Base-by-base conservation (phyloP, 2,329 filamentous ascomycete genomes). In the Paraphoma sp. region DNA sequence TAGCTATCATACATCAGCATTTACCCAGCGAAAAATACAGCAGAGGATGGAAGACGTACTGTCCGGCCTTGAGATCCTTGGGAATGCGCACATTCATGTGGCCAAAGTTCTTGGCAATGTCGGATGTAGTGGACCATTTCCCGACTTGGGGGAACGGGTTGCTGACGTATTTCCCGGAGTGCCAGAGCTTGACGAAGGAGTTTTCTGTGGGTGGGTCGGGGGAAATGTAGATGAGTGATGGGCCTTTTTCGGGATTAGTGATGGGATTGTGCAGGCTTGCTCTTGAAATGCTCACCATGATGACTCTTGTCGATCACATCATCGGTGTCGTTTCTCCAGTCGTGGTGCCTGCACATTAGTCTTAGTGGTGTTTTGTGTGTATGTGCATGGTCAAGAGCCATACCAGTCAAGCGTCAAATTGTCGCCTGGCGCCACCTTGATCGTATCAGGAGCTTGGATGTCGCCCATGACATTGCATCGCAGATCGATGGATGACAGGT, bases 391-490 rank as follows among this genome's bases (percentile, higher is more conserved):
- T 36, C 36, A 18, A 14, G 14, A 30, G 11, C 16, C 47, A 11
- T 59, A 66, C 72, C 73, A 78, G 59, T 79, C 76, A 29, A 78
- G 70, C 0, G 75, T 78, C 33, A 79, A 36, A 48, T 74, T 76
- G 56, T 79, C 76, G 4, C 76, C 76, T 1, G 76, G 74, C 49
- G 57, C 49, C 0, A 73, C 68, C 47, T 69, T 69, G 60, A 78
- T 76, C 5, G 72, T 77, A 51, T 76, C 65, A 11, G 70, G 66
- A 4, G 70, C 69, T 43, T 72, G 73, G 9, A 72, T 71, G 51
- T 78, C 76, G 29, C 76, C 76, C 43, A 78, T 60, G 14, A 79
- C 72, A 60, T 79, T 79, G 72, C 76, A 79, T 28, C 71, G 68
- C 51, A 78, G 57, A 62, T 79, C 76, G 43, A 76, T 74, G 14